Conservation (phyloP, 2,329 filamentous ascomycete genomes). For the Apiospora marii region DNA sequence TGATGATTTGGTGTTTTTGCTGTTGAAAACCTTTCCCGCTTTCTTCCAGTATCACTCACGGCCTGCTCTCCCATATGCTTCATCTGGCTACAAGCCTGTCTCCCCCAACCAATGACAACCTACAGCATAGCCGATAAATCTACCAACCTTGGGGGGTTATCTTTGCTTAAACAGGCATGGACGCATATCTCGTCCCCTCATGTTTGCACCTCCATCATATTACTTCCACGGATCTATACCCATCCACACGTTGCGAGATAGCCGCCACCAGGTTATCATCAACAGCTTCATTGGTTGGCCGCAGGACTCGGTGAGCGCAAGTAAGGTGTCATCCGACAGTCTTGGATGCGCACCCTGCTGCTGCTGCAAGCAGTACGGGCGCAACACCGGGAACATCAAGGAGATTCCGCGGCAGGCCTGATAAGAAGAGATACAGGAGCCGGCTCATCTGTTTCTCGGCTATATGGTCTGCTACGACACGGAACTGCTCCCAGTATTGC, state of each 20-base stretch:
- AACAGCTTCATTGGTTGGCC: neutral
- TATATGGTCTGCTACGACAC: slow-evolving; percentile 3
- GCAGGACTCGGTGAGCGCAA: slow-evolving; percentile 5
- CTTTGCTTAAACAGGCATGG: slow-evolving; percentile 11
- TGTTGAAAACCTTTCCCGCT: neutral
- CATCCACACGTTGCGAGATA: slow-evolving; percentile 7
- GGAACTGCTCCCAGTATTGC: neutral
- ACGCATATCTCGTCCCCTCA: neutral
- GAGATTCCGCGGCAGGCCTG: neutral
- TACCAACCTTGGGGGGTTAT: neutral
- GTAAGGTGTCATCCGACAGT: neutral
- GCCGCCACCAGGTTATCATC: neutral
- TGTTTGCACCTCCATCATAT: neutral
- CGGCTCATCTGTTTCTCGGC: neutral
- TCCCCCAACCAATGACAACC: neutral
- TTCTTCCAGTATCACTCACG: neutral
- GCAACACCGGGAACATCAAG: neutral
- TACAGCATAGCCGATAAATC: neutral
- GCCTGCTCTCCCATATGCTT: neutral
- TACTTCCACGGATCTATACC: neutral
- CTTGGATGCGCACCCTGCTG: neutral
- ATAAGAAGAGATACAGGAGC: neutral
- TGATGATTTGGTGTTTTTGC: neutral
- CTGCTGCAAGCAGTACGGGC: neutral
- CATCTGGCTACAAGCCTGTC: neutral